Evolutionary conservation across 116 monocot genomes (phyloP), one percentile per base, ranked within the genome.

Genomic region (Iris pallida): DNA sequence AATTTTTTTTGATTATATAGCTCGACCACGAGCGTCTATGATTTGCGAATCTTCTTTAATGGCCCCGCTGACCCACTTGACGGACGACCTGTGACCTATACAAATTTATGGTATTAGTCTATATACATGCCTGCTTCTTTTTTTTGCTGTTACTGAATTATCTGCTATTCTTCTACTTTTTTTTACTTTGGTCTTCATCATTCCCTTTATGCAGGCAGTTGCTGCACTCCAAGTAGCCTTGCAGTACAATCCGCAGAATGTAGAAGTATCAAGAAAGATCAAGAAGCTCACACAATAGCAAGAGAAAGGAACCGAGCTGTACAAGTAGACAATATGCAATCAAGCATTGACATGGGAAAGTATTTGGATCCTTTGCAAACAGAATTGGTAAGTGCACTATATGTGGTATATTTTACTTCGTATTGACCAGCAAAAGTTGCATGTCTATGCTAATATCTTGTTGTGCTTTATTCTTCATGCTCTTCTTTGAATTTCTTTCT

Each of bases 261-360:
- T 40, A 44, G 97, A 97, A 74, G 81, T 97, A 40, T 85, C 81
- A 7, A 97, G 74, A 67, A 97, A 92, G 68, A 92, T 97, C 19
- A 92, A 92, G 68, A 84, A 78, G 57, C 73, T 97, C 42, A 76
- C 64, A 47, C 85, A 87, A 73, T 75, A 53, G 76, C 81, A 7
- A 81, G 49, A 60, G 90, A 97, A 16, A 85, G 87, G 69, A 86
- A 85, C 61, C 74, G 74, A 45, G 66, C 71, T 65, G 54, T 66
- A 64, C 83, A 92, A 81, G 60, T 87, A 55, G 89, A 92, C 63
- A 89, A 71, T 74, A 83, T 87, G 42, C 57, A 79, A 66, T 82
- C 96, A 14, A 92, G 65, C 53, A 19, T 89, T 80, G 85, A 89
- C 73, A 85, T 92, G 83, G 19, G 44, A 57, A 89, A 87, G 57